Evolutionary conservation across 495 filamentous ascomycete species (phyloP).

Genomic region (Penicillium bialowiezense): DNA sequence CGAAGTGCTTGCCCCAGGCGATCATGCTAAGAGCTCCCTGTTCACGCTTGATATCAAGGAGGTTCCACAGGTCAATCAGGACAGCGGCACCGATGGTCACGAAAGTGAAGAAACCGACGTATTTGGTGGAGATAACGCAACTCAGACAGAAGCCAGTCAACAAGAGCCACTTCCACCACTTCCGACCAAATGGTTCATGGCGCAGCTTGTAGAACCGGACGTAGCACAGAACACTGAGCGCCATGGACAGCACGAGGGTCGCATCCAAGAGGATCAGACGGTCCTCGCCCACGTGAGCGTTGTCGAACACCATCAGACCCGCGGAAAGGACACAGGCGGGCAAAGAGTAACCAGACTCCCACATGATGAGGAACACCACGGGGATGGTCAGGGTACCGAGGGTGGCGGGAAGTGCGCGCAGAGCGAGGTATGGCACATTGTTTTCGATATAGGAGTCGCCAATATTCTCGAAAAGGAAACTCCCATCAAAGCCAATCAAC

Average conservation of each 20-base stretch:
- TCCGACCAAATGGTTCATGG: slow-evolving; percentile 82
- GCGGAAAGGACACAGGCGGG: slow-evolving; percentile 87
- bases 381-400: slow-evolving; percentile 90
- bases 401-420: slow-evolving; percentile 88
- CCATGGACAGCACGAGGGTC: slow-evolving; percentile 92
- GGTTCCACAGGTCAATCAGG: slow-evolving; percentile 89
- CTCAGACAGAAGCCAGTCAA: slow-evolving; percentile 90
- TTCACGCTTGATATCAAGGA: slow-evolving; percentile 81
- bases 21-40: slow-evolving; percentile 72
- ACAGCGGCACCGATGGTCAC: slow-evolving; percentile 95
- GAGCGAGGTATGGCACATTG: slow-evolving; percentile 94
- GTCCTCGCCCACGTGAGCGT: slow-evolving; percentile 97
- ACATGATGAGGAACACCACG: slow-evolving; percentile 97
- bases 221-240: slow-evolving; percentile 87
- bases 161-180: slow-evolving; percentile 99
- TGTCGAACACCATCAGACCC: slow-evolving; percentile 89
- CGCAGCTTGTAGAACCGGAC: slow-evolving; percentile 97
- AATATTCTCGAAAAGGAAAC: slow-evolving; percentile 98
- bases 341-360: slow-evolving; percentile 96
- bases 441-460: slow-evolving; percentile 97
- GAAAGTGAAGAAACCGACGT: slow-evolving; percentile 95
- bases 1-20: slow-evolving; percentile 86
- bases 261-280: slow-evolving; percentile 93
- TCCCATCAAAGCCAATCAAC: slow-evolving; percentile 91
- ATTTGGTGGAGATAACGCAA: slow-evolving; percentile 98